phyloP scores from a whole-genome alignment of 805 yeast species.

The Priceomyces melissophilus region DNA sequence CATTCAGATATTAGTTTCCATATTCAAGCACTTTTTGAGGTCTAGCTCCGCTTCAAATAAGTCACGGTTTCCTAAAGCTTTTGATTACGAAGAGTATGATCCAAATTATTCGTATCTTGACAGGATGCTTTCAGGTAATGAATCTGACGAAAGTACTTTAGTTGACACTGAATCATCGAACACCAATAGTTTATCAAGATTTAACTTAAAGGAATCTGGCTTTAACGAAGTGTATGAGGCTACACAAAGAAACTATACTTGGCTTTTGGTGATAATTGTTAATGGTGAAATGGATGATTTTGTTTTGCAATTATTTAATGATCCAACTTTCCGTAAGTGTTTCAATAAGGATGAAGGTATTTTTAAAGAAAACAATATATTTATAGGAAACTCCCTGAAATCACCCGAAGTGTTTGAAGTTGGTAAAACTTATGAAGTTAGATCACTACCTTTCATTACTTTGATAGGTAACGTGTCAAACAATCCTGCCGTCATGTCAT shows the following conservation, averaged over 20 bases:
- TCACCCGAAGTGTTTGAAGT: conserved; percentile 38
- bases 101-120: conserved; percentile 13
- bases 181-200: conserved; percentile 8
- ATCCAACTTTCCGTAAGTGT: conserved; percentile 15
- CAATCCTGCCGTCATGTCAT: conserved; percentile 9
- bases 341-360: conserved; percentile 27
- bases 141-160: neutral
- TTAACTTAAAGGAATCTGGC: conserved; percentile 12
- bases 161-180: neutral
- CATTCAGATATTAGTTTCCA: conserved; percentile 39
- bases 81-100: conserved; percentile 26
- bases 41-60: conserved; percentile 4
- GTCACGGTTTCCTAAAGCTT: conserved; percentile 18
- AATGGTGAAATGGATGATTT: conserved; percentile 21
- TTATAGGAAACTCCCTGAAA: conserved; percentile 26
- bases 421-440: conserved; percentile 27
- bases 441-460: conserved; percentile 27
- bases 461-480: conserved; percentile 9
- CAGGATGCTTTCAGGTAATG: neutral
- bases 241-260: conserved; percentile 25
- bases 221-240: conserved; percentile 30
- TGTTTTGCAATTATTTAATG: conserved; percentile 11
- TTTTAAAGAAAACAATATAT: conserved; percentile 27
- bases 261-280: conserved; percentile 32
- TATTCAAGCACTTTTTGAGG: conserved; percentile 24